Evolutionary conservation across 805 yeast genomes (phyloP).

Genomic region (Blastobotrys robertii): DNA sequence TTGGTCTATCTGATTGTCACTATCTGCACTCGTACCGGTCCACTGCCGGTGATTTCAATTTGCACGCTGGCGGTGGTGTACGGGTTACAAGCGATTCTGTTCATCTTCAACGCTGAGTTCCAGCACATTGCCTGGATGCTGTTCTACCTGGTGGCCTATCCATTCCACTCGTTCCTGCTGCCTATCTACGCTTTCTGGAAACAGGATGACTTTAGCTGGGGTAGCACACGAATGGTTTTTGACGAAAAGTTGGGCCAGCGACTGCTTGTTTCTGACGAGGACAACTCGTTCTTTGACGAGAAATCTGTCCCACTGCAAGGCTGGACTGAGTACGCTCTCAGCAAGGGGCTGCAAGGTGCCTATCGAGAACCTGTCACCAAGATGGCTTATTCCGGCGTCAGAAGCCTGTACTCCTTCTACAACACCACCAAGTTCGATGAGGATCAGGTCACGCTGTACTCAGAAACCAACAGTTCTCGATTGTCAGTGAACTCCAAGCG

Average conservation of each 20-base stretch:
- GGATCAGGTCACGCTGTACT: too few relatives aligned
- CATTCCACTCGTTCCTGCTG: conserved; percentile 83
- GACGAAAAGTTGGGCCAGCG: conserved; percentile 32
- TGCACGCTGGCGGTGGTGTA: conserved; percentile 66
- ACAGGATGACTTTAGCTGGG: conserved; percentile 57
- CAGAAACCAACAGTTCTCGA: too few relatives aligned
- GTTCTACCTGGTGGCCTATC: conserved; percentile 68
- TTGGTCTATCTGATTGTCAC: conserved; percentile 69
- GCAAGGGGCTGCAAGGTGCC: conserved; percentile 25
- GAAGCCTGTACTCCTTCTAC: too few relatives aligned
- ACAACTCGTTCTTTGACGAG: conserved; percentile 43
- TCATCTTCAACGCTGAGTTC: conserved; percentile 74
- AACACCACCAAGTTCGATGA: too few relatives aligned
- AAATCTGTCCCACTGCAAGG: conserved; percentile 40
- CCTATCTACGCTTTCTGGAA: conserved; percentile 75
- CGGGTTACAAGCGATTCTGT: conserved; percentile 67
- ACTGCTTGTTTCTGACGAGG: conserved; percentile 35
- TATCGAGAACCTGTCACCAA: conserved; percentile 14
- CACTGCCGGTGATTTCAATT: conserved; percentile 73
- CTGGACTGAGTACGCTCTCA: conserved; percentile 45
- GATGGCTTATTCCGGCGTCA: too few relatives aligned
- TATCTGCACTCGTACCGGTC: conserved; percentile 55
- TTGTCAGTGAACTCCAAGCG: too few relatives aligned
- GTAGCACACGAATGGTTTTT: conserved; percentile 46
- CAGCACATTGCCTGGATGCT: conserved; percentile 69